These are phyloP conservation scores for Chlorella sp. DNA, from an alignment of 139 green algal genomes.

Conservation along the genomic window DNA sequence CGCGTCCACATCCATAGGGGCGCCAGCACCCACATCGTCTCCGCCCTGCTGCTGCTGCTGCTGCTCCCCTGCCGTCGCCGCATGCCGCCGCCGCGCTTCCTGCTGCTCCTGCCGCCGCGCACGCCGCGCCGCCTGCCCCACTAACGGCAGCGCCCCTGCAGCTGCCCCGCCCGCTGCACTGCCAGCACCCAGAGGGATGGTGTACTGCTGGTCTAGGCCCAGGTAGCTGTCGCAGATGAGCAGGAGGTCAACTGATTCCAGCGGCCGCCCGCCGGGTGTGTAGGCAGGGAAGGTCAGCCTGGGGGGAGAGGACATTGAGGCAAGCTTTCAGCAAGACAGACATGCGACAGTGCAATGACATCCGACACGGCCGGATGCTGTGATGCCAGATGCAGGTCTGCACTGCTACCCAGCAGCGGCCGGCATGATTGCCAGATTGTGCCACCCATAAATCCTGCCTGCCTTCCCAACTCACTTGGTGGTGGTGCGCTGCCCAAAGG, in stretches of 20 bases:
- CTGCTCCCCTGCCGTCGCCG: neutral
- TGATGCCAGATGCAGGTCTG: too few species aligned
- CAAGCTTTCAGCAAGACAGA: too few species aligned
- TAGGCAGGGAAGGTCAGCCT: constrained; percentile 48
- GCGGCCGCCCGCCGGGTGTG: constrained; percentile 30
- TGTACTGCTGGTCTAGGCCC: constrained; percentile 80
- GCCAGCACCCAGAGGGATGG: constrained; percentile 19
- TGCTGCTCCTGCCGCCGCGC: constrained; percentile 24
- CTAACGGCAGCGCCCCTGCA: neutral
- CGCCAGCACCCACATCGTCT: neutral
- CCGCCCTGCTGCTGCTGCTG: neutral
- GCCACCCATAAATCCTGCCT: too few species aligned
- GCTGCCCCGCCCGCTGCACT: neutral
- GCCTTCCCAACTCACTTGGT: neutral
- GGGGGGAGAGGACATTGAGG: neutral
- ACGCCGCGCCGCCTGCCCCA: constrained; percentile 10
- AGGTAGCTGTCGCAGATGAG: constrained; percentile 92
- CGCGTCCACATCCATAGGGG: neutral
- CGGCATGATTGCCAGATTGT: too few species aligned
- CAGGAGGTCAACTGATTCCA: constrained; percentile 57
- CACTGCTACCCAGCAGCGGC: too few species aligned
- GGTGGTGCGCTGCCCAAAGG: constrained; percentile 52
- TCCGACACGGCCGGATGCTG: too few species aligned
- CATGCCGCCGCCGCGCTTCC: neutral
- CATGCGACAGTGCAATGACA: too few species aligned